Base-by-base conservation (phyloP, 495 filamentous ascomycete species). In the Hypoxylon rickii region DNA sequence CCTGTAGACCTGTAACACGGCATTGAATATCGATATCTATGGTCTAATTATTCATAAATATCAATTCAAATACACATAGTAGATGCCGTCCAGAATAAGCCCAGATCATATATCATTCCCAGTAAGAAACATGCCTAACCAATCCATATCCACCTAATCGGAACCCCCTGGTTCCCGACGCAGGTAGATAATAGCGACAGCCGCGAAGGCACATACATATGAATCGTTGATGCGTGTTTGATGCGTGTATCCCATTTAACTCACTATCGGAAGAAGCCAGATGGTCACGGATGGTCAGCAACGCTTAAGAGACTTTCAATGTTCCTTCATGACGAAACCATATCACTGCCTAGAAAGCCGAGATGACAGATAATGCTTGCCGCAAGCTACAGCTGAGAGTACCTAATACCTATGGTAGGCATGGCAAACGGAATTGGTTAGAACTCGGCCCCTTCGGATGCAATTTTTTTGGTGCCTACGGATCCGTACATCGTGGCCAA, bases 311-410 rank as follows among this genome's bases (percentile, higher is more conserved):
- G 44, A 19, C 17, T 12, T 16, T 22, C 15, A 24, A 15, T 15
- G 24, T 10, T 7, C 32, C 44, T 21, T n/a, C 40, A 62, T 62
- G 58, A 62, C 58, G 58, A 56, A 48, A 29, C 42, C 13, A 49
- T 41, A 6, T 44, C 41, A 62, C 36, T 61, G 52, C 58, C 58
- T 55, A 18, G 42, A 62, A 21, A 22, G 22, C 13, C 24, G 37
- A 21, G 38, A 24, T 48, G 44, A 26, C 37, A 39, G 49, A 49
- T 51, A 43, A 38, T 18, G 13, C 2, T 17, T 22, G 26, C 42
- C 15, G 13, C 41, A 45, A 29, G 31, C 44, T 51, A 56, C 47
- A 52, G 58, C 42, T 62, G 47, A 56, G 36, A 57, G 29, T 47
- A 51, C n/a, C n/a, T n/a, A n/a, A n/a, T n/a, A n/a, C n/a, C n/a